phyloP scores from a whole-genome alignment of 257 asterid species.

The Cynanchum wilfordii region DNA sequence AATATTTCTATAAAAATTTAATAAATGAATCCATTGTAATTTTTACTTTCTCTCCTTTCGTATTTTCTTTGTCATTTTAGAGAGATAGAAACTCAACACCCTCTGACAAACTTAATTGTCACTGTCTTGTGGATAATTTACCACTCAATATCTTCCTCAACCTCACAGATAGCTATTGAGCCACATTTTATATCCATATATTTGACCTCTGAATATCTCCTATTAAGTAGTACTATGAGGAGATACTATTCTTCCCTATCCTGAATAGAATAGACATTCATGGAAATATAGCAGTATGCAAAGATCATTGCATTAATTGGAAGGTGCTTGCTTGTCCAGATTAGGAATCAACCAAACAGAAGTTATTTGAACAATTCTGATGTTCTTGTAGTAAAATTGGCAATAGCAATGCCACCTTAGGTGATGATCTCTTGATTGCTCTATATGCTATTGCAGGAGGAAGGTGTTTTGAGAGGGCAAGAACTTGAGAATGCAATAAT shows the following conservation, averaged over 20 bases:
- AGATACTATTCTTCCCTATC: background rate
- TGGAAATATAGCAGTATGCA: background rate
- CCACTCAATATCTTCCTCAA: background rate
- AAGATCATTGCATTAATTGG: background rate
- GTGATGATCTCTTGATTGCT: background rate
- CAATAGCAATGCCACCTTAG: background rate
- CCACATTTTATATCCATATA: background rate
- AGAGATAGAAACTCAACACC: background rate
- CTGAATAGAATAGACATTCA: background rate
- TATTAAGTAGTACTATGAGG: background rate
- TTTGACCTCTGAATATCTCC: background rate
- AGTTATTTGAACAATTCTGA: background rate
- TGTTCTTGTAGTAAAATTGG: background rate
- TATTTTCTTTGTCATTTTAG: background rate
- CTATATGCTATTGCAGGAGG: slow-evolving; percentile 65
- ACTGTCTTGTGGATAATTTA: background rate
- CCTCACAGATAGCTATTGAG: background rate
- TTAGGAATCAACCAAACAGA: background rate
- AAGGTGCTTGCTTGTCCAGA: background rate
- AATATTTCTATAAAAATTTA: too few species aligned
- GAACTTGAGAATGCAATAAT: slow-evolving; percentile 85
- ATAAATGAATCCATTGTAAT: background rate
- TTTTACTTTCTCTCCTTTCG: background rate
- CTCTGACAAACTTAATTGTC: background rate
- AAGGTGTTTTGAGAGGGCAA: slow-evolving; percentile 75